These are phyloP conservation scores for Hymenochaete sp. DNA, from an alignment of 1,284 basidiomycete species.

Conservation along the genomic window DNA sequence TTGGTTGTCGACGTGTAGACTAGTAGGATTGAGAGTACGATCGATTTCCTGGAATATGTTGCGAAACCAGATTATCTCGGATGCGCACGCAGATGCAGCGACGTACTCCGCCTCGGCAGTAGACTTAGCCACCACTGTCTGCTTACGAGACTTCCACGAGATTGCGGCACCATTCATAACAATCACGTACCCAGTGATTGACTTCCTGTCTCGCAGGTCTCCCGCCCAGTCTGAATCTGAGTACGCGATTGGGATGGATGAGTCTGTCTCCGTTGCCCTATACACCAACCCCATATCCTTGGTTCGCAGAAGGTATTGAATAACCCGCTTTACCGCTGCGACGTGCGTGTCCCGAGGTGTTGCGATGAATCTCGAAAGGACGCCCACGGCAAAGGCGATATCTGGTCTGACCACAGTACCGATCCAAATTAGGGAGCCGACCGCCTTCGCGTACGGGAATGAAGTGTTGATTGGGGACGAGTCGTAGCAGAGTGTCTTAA, in stretches of 20 bases:
- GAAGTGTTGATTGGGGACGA: not conserved
- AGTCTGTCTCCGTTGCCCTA: slow-evolving; percentile 10
- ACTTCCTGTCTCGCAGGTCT: slow-evolving; percentile 18
- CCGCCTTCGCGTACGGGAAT: not conserved
- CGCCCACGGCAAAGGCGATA: not conserved
- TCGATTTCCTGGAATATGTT: slow-evolving; percentile 4
- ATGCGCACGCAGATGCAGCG: slow-evolving; percentile 19
- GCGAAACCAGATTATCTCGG: slow-evolving; percentile 20
- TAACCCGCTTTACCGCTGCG: slow-evolving; percentile 24
- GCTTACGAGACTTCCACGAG: slow-evolving; percentile 22
- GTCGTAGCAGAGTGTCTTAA: no score
- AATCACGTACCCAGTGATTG: slow-evolving; percentile 24
- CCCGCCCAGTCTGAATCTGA: slow-evolving; percentile 26
- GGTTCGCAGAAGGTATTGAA: slow-evolving; percentile 28
- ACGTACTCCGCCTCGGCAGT: slow-evolving; percentile 25
- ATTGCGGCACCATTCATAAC: slow-evolving; percentile 21
- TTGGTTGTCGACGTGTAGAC: slow-evolving; percentile 10
- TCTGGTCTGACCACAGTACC: not conserved
- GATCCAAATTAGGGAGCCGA: not conserved
- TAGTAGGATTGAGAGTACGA: not conserved
- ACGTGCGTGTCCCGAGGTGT: slow-evolving; percentile 27
- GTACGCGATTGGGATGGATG: slow-evolving; percentile 12
- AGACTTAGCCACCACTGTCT: slow-evolving; percentile 21
- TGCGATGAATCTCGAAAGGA: not conserved
- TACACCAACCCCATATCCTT: slow-evolving; percentile 24